phyloP scores from a whole-genome alignment of 169 alveolate genomes.

The Plasmodium knowlesi region DNA sequence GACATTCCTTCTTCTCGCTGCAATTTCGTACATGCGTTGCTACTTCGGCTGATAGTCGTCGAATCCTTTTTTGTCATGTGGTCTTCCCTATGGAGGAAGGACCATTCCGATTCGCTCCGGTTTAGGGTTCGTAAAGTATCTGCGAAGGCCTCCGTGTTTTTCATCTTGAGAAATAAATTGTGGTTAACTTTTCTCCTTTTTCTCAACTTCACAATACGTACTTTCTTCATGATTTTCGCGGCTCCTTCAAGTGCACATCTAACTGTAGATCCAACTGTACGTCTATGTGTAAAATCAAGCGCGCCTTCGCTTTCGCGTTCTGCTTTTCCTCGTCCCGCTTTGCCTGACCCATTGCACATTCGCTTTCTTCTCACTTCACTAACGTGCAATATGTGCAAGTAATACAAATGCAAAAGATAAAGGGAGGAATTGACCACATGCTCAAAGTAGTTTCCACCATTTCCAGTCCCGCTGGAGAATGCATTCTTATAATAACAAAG shows the following conservation, averaged over 20 bases:
- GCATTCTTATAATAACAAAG: background rate
- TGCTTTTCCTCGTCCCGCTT: background rate
- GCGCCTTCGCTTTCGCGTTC: background rate
- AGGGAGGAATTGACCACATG: conserved; percentile 20
- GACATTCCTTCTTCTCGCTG: background rate
- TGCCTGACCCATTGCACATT: background rate
- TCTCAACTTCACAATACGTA: background rate
- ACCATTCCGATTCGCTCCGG: background rate
- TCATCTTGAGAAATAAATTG: background rate
- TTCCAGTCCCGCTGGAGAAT: background rate
- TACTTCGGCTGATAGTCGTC: background rate
- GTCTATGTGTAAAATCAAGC: background rate
- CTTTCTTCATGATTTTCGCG: background rate
- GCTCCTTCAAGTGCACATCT: background rate
- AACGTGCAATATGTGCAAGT: background rate
- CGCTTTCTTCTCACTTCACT: background rate
- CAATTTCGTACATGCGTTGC: background rate
- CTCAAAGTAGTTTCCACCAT: conserved; percentile 15
- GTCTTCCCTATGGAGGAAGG: background rate
- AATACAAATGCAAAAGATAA: conserved; percentile 43
- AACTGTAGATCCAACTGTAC: background rate
- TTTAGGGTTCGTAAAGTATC: background rate
- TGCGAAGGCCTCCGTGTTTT: background rate
- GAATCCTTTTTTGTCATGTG: background rate
- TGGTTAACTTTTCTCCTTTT: conserved; percentile 6